These are phyloP conservation scores for Oligophagozyma castellii DNA, from an alignment of 1,139 yeast genomes.

Conservation along the genomic window DNA sequence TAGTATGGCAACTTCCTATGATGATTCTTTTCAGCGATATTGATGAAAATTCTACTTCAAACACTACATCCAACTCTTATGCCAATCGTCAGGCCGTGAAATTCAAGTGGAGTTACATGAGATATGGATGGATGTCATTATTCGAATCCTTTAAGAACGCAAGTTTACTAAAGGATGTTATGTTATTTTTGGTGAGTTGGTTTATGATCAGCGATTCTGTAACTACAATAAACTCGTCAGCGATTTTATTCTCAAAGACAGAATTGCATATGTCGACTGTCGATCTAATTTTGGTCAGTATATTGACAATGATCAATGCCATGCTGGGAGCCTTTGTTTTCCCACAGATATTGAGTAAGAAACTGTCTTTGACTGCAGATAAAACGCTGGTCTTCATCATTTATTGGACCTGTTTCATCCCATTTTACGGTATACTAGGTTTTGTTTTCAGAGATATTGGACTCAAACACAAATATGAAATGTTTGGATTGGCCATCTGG, in stretches of 20 bases:
- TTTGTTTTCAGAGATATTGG: slow-evolving; percentile 39
- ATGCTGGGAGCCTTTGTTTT: slow-evolving; percentile 44
- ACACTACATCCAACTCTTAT: neutral
- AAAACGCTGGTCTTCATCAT: slow-evolving; percentile 37
- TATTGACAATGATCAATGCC: slow-evolving; percentile 48
- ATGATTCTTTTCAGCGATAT: slow-evolving; percentile 29
- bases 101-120: slow-evolving; percentile 22
- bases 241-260: slow-evolving; percentile 54
- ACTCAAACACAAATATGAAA: slow-evolving; percentile 44
- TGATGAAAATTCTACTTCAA: neutral
- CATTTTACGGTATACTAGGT: slow-evolving; percentile 52
- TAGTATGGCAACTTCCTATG: slow-evolving; percentile 48
- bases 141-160: slow-evolving; percentile 41
- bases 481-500: slow-evolving; percentile 53
- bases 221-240: slow-evolving; percentile 63
- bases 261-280: slow-evolving; percentile 53
- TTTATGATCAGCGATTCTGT: slow-evolving; percentile 55
- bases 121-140: slow-evolving; percentile 48
- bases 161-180: slow-evolving; percentile 42
- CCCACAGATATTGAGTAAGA: slow-evolving; percentile 35
- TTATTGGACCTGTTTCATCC: slow-evolving; percentile 47
- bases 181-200: slow-evolving; percentile 51
- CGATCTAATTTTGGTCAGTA: slow-evolving; percentile 44
- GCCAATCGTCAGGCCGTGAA: slow-evolving; percentile 17
- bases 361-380: slow-evolving; percentile 31